Percentiles rank a stretch among this genome's conserved stretches.
These are phyloP conservation scores for Leishmania braziliensis DNA, from an alignment of 208 protist genomes.

Conservation along the genomic window DNA sequence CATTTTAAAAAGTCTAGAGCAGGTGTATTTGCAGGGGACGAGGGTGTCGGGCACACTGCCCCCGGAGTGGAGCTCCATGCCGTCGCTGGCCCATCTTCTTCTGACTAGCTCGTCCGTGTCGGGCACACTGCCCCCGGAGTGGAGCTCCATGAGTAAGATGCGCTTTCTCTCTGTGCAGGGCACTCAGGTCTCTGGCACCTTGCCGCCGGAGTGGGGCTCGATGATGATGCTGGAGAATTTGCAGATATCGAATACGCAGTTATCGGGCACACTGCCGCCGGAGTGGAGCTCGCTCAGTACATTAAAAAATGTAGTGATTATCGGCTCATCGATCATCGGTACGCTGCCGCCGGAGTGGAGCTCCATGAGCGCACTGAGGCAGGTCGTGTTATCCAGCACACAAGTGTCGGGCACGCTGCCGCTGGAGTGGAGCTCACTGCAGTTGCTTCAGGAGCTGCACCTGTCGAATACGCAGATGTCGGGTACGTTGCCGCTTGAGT, in stretches of 20 bases:
- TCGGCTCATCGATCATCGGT: not conserved
- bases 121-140: constrained; percentile 15
- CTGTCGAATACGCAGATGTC: not conserved
- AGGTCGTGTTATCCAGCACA: not conserved
- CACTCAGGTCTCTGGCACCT: not conserved
- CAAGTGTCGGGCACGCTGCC: not conserved
- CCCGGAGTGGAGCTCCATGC: constrained; percentile 6
- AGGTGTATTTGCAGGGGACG: not conserved
- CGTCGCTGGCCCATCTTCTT: not conserved
- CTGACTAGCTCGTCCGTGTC: not conserved
- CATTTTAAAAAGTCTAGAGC: not conserved
- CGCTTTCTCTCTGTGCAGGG: not conserved
- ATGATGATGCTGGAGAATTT: not conserved
- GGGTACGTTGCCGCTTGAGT: constrained; percentile 2
- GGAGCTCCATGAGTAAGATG: not conserved
- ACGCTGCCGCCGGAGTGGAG: constrained; percentile 18
- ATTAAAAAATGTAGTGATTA: not conserved
- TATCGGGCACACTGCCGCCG: not conserved
- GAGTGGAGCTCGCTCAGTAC: not conserved
- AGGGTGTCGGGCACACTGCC: constrained; percentile 6
- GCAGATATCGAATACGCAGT: not conserved
- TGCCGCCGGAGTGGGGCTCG: not conserved
- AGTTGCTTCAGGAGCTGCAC: not conserved
- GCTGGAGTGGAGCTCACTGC: not conserved
- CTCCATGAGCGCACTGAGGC: constrained; percentile 1